Conservation (phyloP, 2,329 filamentous ascomycete species). For the Stagonosporopsis cucurbitacearum region DNA sequence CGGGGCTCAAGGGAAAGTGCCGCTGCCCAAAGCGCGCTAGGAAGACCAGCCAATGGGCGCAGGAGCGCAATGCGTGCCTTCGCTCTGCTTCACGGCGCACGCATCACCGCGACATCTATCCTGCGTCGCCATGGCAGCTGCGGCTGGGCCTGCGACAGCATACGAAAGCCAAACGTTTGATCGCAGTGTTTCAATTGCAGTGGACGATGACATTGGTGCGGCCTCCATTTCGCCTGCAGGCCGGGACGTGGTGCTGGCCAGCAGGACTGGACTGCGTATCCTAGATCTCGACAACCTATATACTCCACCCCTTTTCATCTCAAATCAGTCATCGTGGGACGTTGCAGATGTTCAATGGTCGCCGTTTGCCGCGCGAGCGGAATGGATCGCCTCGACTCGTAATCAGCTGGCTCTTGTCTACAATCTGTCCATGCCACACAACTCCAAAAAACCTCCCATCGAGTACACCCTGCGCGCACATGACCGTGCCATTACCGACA, state of each 20-base stretch:
- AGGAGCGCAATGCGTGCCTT: slow-evolving; percentile 8
- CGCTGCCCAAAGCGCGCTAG: slow-evolving; percentile 3
- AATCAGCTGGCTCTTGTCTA: slow-evolving; percentile 94
- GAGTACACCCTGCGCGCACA: slow-evolving; percentile 88
- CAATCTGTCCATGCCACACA: slow-evolving; percentile 73
- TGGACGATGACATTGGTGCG: slow-evolving; percentile 79
- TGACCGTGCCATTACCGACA: slow-evolving; percentile 88
- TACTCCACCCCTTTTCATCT: slow-evolving; percentile 82
- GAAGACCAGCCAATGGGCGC: slow-evolving; percentile 2
- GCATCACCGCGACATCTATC: slow-evolving; percentile 13
- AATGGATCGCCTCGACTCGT: slow-evolving; percentile 92
- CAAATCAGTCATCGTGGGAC: slow-evolving; percentile 89
- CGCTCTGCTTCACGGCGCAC: slow-evolving; percentile 15
- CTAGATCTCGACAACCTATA: slow-evolving; percentile 92
- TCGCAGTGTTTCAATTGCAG: slow-evolving; percentile 80
- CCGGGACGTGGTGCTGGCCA: slow-evolving; percentile 86
- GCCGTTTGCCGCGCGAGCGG: slow-evolving; percentile 85
- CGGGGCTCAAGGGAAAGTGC: slow-evolving; percentile 19
- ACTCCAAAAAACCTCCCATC: slow-evolving; percentile 72
- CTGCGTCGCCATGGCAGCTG: slow-evolving; percentile 30
- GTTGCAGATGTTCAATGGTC: slow-evolving; percentile 98
- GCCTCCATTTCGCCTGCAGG: slow-evolving; percentile 93
- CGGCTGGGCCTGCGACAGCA: slow-evolving; percentile 56
- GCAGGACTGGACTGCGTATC: slow-evolving; percentile 84
- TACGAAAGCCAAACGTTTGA: slow-evolving; percentile 90